phyloP scores from a whole-genome alignment of 768 basidiomycete genomes.

The Scleroderma citrinum region DNA sequence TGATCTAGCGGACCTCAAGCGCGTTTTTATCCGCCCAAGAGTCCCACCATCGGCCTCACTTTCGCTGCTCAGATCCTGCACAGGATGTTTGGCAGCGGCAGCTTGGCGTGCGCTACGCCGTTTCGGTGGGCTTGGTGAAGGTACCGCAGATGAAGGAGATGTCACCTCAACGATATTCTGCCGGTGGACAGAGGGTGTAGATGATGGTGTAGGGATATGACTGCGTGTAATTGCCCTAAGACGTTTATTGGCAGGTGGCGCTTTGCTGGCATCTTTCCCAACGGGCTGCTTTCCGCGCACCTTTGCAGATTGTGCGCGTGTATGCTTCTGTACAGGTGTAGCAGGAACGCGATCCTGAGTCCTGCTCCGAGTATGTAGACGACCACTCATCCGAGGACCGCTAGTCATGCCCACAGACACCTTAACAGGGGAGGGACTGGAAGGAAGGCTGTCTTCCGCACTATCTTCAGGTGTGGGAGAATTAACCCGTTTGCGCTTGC shows the following conservation, averaged over 20 bases:
- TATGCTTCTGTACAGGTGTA: conserved; percentile 3
- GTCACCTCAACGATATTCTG: neutral
- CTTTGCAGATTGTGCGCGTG: conserved; percentile 4
- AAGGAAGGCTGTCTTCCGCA: conserved; percentile 8
- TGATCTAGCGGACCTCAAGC: conserved; percentile 1
- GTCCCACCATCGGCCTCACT: conserved; percentile 9
- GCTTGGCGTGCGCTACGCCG: conserved; percentile 25
- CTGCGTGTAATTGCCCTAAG: conserved; percentile 13
- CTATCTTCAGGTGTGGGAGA: conserved; percentile 3
- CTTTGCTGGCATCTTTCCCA: neutral
- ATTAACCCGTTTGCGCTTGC: conserved; percentile 19
- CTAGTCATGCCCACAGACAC: conserved; percentile 9
- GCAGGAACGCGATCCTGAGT: neutral
- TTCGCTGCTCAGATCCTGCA: conserved; percentile 2
- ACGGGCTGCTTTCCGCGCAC: conserved; percentile 3
- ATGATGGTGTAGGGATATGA: conserved; percentile 22
- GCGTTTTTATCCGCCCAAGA: conserved; percentile 11
- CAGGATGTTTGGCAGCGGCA: conserved; percentile 7
- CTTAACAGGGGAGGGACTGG: conserved; percentile 29
- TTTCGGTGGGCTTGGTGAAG: conserved; percentile 13
- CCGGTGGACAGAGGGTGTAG: conserved; percentile 11
- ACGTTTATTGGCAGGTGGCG: conserved; percentile 10
- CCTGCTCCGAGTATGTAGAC: neutral
- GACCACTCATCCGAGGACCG: conserved; percentile 2
- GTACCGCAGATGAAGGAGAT: conserved; percentile 10